Percentiles rank a stretch among this genome's conserved stretches.
phyloP scores from a whole-genome alignment of 495 filamentous ascomycete species.

The Cenococcum geophilum region DNA sequence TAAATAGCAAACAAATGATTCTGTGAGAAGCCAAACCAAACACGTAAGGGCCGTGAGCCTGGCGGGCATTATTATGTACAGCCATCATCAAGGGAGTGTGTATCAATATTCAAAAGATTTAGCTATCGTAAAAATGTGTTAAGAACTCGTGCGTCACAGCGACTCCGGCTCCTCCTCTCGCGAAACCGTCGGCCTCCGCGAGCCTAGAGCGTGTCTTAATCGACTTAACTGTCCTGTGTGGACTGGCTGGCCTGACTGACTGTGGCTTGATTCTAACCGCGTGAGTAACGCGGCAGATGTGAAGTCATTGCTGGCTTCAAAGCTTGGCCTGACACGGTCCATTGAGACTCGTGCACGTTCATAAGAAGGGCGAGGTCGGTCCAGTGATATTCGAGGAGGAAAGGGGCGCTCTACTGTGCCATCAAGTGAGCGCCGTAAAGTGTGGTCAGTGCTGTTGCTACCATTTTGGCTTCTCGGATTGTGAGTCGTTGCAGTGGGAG shows the following conservation, averaged over 20 bases:
- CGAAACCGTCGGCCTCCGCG: constrained; percentile 24
- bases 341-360: constrained; percentile 70
- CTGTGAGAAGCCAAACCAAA: constrained; percentile 17
- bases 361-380: constrained; percentile 60
- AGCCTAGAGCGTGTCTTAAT: constrained; percentile 21
- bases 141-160: neutral
- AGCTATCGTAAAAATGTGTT: constrained; percentile 5
- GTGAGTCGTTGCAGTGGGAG: constrained; percentile 68
- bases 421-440: constrained; percentile 36
- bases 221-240: constrained; percentile 15
- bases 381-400: constrained; percentile 32
- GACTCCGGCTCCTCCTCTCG: constrained; percentile 22
- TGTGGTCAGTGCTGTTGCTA: constrained; percentile 91
- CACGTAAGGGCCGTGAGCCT: constrained; percentile 1
- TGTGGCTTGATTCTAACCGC: constrained; percentile 56
- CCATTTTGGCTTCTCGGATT: constrained; percentile 82
- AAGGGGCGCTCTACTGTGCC: neutral
- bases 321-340: constrained; percentile 70
- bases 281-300: constrained; percentile 78
- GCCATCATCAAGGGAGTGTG: constrained; percentile 18
- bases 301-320: constrained; percentile 82
- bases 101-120: constrained; percentile 13
- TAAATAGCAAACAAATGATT: constrained; percentile 16
- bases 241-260: constrained; percentile 2
- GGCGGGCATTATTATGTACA: constrained; percentile 26